These are phyloP conservation scores for Trametes polyzona DNA, from an alignment of 1,284 basidiomycete species.

Conservation along the genomic window DNA sequence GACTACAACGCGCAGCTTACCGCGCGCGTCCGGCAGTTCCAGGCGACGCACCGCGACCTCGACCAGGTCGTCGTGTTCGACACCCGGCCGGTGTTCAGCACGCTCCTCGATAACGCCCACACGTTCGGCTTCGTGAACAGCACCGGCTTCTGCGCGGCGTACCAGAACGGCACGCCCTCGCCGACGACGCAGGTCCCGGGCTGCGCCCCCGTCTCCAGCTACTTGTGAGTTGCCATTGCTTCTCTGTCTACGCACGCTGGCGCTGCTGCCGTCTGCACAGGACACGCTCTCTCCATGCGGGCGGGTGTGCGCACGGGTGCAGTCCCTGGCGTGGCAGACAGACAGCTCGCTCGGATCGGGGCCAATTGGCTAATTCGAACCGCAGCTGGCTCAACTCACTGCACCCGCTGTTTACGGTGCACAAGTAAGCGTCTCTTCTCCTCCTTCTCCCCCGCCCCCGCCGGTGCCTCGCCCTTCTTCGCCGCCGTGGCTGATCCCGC, in stretches of 20 bases:
- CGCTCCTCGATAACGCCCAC: constrained; percentile 53
- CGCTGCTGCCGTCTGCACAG: background rate
- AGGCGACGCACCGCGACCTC: constrained; percentile 45
- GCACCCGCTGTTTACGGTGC: constrained; percentile 36
- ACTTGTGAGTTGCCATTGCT: constrained; percentile 53
- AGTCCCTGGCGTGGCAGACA: background rate
- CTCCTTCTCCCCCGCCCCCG: too few species aligned
- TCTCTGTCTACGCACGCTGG: background rate
- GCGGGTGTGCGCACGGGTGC: background rate
- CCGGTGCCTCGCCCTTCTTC: constrained; percentile 9
- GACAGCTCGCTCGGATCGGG: too few species aligned
- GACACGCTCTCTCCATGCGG: too few species aligned
- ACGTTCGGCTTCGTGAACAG: constrained; percentile 59
- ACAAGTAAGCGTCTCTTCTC: constrained; percentile 33
- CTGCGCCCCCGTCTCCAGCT: constrained; percentile 64
- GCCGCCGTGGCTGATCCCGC: constrained; percentile 11
- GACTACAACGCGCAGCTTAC: constrained; percentile 57
- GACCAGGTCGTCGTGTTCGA: constrained; percentile 54
- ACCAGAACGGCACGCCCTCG: constrained; percentile 58
- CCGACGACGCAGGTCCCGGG: constrained; percentile 54
- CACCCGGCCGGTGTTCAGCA: constrained; percentile 61
- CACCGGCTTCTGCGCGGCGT: constrained; percentile 63
- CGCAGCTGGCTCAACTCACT: constrained; percentile 35
- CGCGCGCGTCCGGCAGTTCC: constrained; percentile 44
- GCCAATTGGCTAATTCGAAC: background rate